Base-by-base conservation (phyloP, 1,139 yeast species). In the Arxiozyma slooffiae region DNA sequence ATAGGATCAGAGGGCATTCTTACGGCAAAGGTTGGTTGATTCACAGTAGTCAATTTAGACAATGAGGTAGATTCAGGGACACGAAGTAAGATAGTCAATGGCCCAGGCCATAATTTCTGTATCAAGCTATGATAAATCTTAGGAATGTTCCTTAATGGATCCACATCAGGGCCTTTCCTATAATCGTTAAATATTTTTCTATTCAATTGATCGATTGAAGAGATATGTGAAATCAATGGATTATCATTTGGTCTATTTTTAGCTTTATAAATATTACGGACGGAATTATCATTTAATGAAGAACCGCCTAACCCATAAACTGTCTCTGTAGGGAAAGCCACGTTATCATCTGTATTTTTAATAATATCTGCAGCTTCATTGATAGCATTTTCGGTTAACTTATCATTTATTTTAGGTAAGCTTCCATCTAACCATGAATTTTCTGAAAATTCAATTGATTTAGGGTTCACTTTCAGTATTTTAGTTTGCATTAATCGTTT, bases 251-350 rank as follows among this genome's bases (percentile, higher is more conserved):
- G 98, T 55, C 98, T 74, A 62, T 88, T 88, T 62, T 92, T 92
- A 38, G 97, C 97, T 36, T 69, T 72, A 66, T 89, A 92, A 11
- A 92, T 92, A 47, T 82, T 78, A 51, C 68, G 66, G 1, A 90
- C 96, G 0, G 95, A 78, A 7, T 78, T 80, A 50, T 88, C 89
- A 50, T 74, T 75, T 51, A 87, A 71, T 0, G 95, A 87, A 3
- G 92, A 83, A 0, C 95, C 98, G 0, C 96, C 98, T 2, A 92
- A 74, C 0, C 98, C 98, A 64, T 92, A 92, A 0, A 92, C 98
- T 0, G 98, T 92, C 64, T 92, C 98, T 0, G 98, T 88, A 3
- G 98, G 98, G 62, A 92, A 90, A 0, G 94, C 97, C 17, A 92
- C 89, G 0, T 82, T 88, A 30, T 79, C 71, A 38, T 72, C 66